Percentiles rank a stretch among this genome's conserved stretches.
phyloP scores from a whole-genome alignment of 768 basidiomycete species.

The Termitomyces sp. region DNA sequence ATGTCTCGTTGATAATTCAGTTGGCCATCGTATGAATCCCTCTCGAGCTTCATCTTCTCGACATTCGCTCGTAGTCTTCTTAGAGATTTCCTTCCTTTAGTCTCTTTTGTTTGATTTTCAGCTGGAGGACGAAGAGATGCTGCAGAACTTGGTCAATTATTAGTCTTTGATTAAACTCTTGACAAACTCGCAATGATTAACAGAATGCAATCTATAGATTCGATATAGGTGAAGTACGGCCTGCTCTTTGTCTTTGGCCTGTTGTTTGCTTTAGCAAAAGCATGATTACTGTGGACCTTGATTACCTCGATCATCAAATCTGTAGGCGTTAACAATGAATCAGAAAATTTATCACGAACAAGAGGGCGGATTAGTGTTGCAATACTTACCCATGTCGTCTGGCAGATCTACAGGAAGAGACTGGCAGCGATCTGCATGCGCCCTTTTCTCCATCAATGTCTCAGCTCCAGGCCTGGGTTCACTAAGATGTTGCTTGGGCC shows the following conservation, averaged over 20 bases:
- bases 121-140: conserved; percentile 39
- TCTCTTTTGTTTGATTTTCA: conserved; percentile 35
- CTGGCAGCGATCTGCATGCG: conserved; percentile 81
- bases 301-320: conserved; percentile 84
- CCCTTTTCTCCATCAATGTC: conserved; percentile 78
- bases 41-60: not conserved
- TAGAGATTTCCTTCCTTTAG: conserved; percentile 37
- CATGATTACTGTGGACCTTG: not conserved
- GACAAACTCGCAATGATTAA: conserved; percentile 45
- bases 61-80: conserved; percentile 23
- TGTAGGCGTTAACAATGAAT: conserved; percentile 13
- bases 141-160: conserved; percentile 11
- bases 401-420: conserved; percentile 58
- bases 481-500: conserved; percentile 88
- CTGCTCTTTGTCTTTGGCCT: conserved; percentile 90
- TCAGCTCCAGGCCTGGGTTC: conserved; percentile 84
- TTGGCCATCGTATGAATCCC: not conserved
- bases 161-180: not conserved
- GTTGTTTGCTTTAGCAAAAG: not conserved
- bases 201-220: conserved; percentile 66
- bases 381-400: conserved; percentile 54
- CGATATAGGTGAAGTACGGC: conserved; percentile 83
- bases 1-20: not conserved
- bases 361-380: conserved; percentile 5
- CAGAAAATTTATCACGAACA: conserved; percentile 2